Evolutionary conservation across 2,329 filamentous ascomycete species (phyloP), one percentile per base, ranked within the genome.

Genomic region (Monosporascus sp.): DNA sequence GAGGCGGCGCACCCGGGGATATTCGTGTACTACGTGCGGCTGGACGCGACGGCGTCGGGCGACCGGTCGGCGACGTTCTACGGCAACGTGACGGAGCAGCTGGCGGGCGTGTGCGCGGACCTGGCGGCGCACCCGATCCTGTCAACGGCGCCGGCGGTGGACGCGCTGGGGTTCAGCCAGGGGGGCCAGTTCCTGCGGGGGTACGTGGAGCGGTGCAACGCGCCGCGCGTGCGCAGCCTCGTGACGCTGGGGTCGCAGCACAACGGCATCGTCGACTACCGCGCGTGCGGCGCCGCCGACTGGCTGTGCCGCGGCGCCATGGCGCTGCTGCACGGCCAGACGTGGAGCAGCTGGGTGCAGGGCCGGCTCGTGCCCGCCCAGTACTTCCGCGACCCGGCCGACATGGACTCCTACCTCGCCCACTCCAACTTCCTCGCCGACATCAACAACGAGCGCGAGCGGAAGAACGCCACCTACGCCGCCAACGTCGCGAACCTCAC

Each of bases 111-210:
- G 49, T 97, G 94, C 80, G 76, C 74, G n/a, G 84, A 87, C 63
- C 81, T 97, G 43, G 80, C 87, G 54, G 68, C 79, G 0, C 83
- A 97, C 67, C 87, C 87, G 1, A 89, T 96, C 69, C 82, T 97
- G 17, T 87, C 87, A 53, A 89, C 87, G 7, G 89, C 89, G 0
- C 88, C 89, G 0, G 90, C 87, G 58, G 79, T 97, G 67, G 94
- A 97, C 72, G 93, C 92, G 37, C 75, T 99, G 37, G 94, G 94
- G 27, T 97, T 99, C 77, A 94, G 89, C 16, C 94, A 99, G 72
- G 94, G 94, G 58, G 94, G 94, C 1, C 90, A 96, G 70, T 97
- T 99, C 75, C 81, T 99, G n/a, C 86, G 94, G 55, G 94, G 81
- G 24, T 92, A 96, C 69, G 78, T 96, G 59, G 86, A 99, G 78